phyloP scores from a whole-genome alignment of 768 basidiomycete genomes.

The Arthromyces matolae region DNA sequence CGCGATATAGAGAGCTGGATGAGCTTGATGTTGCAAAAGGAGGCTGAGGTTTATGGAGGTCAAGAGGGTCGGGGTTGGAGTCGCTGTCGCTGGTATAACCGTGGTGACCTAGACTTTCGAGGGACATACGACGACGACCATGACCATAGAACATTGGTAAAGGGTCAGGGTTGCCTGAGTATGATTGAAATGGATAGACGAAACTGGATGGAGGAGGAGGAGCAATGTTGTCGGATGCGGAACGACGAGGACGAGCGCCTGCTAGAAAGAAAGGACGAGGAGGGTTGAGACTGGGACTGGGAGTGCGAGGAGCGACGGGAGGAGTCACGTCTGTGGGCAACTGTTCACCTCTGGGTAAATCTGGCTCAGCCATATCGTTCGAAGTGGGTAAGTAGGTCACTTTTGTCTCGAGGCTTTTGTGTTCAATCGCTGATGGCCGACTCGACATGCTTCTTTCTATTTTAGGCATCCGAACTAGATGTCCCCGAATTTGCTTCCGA shows the following conservation, averaged over 20 bases:
- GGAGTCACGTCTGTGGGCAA: too few species aligned
- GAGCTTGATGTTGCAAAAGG: conserved; percentile 14
- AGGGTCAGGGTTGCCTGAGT: conserved; percentile 67
- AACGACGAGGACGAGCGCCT: conserved; percentile 2
- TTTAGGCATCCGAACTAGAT: background rate
- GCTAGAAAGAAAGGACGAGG: conserved; percentile 2
- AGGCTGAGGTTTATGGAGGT: conserved; percentile 35
- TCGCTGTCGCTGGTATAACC: conserved; percentile 20
- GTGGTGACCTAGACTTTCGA: conserved; percentile 34
- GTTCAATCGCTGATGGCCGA: conserved; percentile 11
- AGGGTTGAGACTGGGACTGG: background rate
- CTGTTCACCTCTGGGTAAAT: too few species aligned
- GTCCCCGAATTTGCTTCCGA: conserved; percentile 1
- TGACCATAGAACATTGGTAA: conserved; percentile 39
- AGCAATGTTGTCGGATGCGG: conserved; percentile 26
- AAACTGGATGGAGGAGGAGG: conserved; percentile 30
- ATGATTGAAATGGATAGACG: conserved; percentile 53
- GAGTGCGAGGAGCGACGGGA: background rate
- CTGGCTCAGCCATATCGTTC: too few species aligned
- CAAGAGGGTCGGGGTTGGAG: conserved; percentile 12
- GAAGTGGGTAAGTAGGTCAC: too few species aligned
- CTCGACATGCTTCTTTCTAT: background rate
- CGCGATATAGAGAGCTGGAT: conserved; percentile 38
- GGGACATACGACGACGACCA: conserved; percentile 37
- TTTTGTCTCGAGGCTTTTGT: background rate